Evolutionary conservation across 108 stramenopile genomes (phyloP).

Genomic region (Pseudonitzschia pungens): DNA sequence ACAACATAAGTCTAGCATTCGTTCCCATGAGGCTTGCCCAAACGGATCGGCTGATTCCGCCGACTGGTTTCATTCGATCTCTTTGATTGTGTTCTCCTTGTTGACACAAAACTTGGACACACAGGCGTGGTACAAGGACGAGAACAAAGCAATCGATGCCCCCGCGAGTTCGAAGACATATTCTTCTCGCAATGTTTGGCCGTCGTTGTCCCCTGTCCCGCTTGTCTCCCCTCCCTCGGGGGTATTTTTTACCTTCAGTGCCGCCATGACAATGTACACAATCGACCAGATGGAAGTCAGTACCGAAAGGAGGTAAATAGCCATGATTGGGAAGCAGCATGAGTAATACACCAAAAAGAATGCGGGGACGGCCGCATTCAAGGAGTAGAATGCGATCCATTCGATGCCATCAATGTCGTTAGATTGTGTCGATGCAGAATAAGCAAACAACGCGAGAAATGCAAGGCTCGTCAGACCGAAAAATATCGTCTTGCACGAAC

Average conservation of each 20-base stretch:
- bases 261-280: conserved; percentile 21
- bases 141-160: conserved; percentile 11
- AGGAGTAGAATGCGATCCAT: conserved; percentile 1
- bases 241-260: conserved; percentile 17
- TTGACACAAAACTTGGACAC: conserved; percentile 18
- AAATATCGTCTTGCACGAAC: neutral
- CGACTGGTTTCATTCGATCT: neutral
- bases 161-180: conserved; percentile 27
- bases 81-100: conserved; percentile 1
- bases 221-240: neutral
- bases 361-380: conserved; percentile 23
- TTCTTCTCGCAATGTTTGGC: conserved; percentile 19
- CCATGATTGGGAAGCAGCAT: conserved; percentile 31
- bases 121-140: conserved; percentile 31
- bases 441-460: neutral
- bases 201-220: conserved; percentile 3
- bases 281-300: conserved; percentile 32
- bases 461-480: neutral
- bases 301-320: conserved; percentile 21
- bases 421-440: neutral
- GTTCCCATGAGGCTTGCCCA: too few relatives aligned
- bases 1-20: too few relatives aligned
- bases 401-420: neutral
- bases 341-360: conserved; percentile 26
- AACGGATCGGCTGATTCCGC: neutral